Conservation (phyloP, 2,329 filamentous ascomycete species). For the Sclerotiophoma versabilis region DNA sequence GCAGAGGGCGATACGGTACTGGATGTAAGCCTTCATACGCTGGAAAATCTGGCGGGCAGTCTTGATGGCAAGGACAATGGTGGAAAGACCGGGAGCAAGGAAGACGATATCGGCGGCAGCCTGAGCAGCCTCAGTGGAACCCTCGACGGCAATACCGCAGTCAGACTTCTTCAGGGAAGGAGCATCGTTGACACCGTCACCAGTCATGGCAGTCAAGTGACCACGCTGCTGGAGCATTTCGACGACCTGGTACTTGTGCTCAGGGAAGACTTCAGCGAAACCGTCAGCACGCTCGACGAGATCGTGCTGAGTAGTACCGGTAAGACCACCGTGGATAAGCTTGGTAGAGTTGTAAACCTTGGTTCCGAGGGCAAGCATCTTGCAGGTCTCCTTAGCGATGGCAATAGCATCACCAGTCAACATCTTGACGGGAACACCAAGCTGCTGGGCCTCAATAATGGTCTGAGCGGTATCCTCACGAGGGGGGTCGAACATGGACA, state of each 20-base stretch:
- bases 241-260: conserved; percentile 79
- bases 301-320: conserved; percentile 76
- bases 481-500: conserved; percentile 82
- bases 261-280: conserved; percentile 77
- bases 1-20: conserved; percentile 79
- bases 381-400: conserved; percentile 82
- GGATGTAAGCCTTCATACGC: conserved; percentile 79
- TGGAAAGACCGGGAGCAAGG: conserved; percentile 74
- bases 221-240: conserved; percentile 78
- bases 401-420: conserved; percentile 81
- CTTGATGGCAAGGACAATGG: conserved; percentile 77
- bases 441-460: conserved; percentile 76
- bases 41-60: conserved; percentile 78
- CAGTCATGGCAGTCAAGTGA: conserved; percentile 77
- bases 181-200: conserved; percentile 77
- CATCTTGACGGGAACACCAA: conserved; percentile 82
- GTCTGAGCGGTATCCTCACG: conserved; percentile 81
- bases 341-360: conserved; percentile 84
- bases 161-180: conserved; percentile 77
- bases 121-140: conserved; percentile 74
- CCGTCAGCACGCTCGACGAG: conserved; percentile 77
- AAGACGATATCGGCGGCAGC: conserved; percentile 78
- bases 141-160: conserved; percentile 77
- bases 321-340: conserved; percentile 77
- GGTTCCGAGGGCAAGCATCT: conserved; percentile 79